Base-by-base conservation (phyloP, 257 asterid genomes). In the Solanum lignicaule region DNA sequence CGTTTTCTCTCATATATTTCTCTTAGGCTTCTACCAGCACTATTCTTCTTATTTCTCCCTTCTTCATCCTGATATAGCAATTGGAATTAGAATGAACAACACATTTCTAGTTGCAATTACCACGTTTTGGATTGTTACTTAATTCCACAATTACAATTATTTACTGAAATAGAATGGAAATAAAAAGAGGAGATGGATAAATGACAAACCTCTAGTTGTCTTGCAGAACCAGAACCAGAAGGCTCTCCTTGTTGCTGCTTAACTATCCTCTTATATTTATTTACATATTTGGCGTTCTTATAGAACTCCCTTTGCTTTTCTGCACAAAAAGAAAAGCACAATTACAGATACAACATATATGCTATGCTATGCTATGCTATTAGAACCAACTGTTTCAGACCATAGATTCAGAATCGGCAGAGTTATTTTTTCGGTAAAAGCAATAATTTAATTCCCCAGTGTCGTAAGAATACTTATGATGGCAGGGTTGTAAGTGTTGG, bases 251-350 rank as follows among this genome's bases (percentile, higher is more conserved):
- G 92, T 66, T 91, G 94, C 92, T 90, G 94, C 92, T 90, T 93
- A 27, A 93, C 25, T 9, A 93, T 87, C 88, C 48, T 95, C 94
- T 94, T 96, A 85, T 89, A 97, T 90, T 95, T 97, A 88, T 74
- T 41, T 29, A 97, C 93, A 58, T 25, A 90, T 86, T 96, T 97
- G 31, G 99, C 99, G 88, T 97, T 96, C 91, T 89, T 95, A 69
- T 96, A 96, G 89, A 96, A 97, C 92, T 97, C 99, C 87, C 92
- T 95, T 84, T 95, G 95, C 93, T 92, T 97, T 92, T 97, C 99
- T 97, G 95, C 46, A 66, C 86, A 87, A 46, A n/a, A 36, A 71
- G 36, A 32, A 16, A 18, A 52, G n/a, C 23, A 52, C 65, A 55
- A 55, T 55, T 18, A 55, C 23, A 55, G n/a, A 18, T 18, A 52